A percentile compares a stretch with the other conserved stretches of the same genome.
phyloP scores from a whole-genome alignment of 2,329 filamentous ascomycete genomes.

The Trichoderma breve region DNA sequence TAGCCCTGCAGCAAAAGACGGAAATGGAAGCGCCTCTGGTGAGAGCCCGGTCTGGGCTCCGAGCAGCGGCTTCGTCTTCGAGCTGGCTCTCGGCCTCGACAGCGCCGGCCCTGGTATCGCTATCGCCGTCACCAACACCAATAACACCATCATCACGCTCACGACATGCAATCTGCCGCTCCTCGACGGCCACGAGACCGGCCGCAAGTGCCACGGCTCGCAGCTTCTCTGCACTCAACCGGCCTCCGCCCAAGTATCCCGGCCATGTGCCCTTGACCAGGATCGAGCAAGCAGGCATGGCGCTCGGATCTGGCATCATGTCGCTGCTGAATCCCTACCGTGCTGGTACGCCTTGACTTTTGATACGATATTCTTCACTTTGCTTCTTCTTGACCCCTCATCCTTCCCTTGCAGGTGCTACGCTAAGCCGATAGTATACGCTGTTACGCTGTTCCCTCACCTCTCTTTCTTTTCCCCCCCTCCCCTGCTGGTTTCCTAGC shows the following conservation, averaged over 20 bases:
- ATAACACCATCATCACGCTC: neutral
- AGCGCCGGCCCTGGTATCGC: neutral
- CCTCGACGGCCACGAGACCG: conserved; percentile 21
- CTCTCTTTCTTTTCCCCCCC: neutral
- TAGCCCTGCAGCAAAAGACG: neutral
- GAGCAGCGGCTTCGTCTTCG: neutral
- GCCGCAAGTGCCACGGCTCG: conserved; percentile 12
- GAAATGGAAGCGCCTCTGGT: conserved; percentile 15
- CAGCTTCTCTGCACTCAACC: conserved; percentile 76
- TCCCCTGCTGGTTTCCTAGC: neutral
- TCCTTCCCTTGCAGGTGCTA: neutral
- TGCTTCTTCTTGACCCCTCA: neutral
- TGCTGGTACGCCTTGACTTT: conserved; percentile 53
- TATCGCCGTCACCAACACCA: neutral
- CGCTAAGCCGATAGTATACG: neutral
- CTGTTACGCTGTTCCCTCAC: neutral
- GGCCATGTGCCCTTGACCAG: conserved; percentile 86
- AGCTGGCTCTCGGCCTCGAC: neutral
- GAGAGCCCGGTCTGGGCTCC: conserved; percentile 12
- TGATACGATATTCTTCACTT: conserved; percentile 11
- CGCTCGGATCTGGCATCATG: conserved; percentile 61
- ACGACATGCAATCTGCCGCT: conserved; percentile 19
- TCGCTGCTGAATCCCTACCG: conserved; percentile 74
- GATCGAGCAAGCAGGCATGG: conserved; percentile 72
- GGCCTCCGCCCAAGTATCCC: conserved; percentile 82